Base-by-base conservation (phyloP, 768 basidiomycete species). In the Suillus sp. region DNA sequence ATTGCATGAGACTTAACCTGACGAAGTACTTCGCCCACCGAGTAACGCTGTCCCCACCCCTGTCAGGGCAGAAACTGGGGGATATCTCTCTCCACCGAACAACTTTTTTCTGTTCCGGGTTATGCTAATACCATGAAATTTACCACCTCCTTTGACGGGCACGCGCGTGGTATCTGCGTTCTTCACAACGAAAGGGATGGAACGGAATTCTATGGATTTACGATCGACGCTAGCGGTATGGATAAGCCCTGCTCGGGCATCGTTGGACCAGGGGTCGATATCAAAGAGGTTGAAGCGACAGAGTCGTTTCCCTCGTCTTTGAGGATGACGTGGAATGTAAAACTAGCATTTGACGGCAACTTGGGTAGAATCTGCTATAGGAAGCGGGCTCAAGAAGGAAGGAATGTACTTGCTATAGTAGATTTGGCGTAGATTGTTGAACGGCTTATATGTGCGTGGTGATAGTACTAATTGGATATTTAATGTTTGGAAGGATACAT, bases 1-100 rank as follows among this genome's bases (percentile, higher is more conserved):
- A 56, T 38, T 56, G 16, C 55, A 56, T 56, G 55, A 37, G 55
- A 11, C 55, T 56, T 27, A 56, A 56, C 4, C 25, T 56, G 22
- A 56, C 55, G 9, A 56, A 56, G 22, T 56, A 56, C 55, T 56
- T 56, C 38, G 55, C 55, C 38, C 55, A 56, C 25, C 55, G 55
- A 38, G 25, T 56, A 16, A 38, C 18, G 2, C 27, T 56, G 18
- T 56, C 55, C 9, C 37, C 55, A 11, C 55, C 55, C 18, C 25
- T 20, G 37, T 18, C 16, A 38, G 55, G 55, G 22, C 16, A 56
- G 22, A 38, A 27, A 27, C 10, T 56, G 0, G 55, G 55, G 55
- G 10, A 56, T 56, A 2, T 56, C 18, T 27, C 37, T 56, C 18
- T 38, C 37, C 25, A 56, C 55, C 22, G 55, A 56, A 2, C 35